Percentiles rank a stretch among this genome's conserved stretches.
Conservation (phyloP, 228 moss, liverwort and hornwort genomes). For the Sphagnum fallax region DNA sequence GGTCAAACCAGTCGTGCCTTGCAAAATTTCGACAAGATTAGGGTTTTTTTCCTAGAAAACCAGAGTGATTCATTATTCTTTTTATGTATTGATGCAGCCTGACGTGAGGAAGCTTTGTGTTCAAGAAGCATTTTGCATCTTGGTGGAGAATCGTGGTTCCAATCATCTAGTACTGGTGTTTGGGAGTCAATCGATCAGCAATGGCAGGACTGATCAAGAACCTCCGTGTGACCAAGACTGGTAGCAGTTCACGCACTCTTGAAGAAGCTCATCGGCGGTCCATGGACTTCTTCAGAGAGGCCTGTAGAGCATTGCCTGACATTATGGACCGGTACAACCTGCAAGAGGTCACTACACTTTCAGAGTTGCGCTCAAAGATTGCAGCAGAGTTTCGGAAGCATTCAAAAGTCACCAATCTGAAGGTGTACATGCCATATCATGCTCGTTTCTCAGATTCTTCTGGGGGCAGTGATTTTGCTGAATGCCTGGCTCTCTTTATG, state of each 20-base stretch:
- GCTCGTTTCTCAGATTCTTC: no score
- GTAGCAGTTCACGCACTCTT: slow-evolving; percentile 40
- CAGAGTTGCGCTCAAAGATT: slow-evolving; percentile 54
- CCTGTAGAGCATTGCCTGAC: slow-evolving; percentile 63
- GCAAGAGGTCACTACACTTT: slow-evolving; percentile 56
- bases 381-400: slow-evolving; percentile 62
- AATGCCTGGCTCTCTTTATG: no score
- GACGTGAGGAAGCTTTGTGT: no score
- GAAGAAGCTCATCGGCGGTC: slow-evolving; percentile 61
- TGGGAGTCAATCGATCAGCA: neutral
- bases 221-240: slow-evolving; percentile 35
- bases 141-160: no score
- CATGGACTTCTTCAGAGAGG: slow-evolving; percentile 65
- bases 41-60: no score
- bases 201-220: slow-evolving; percentile 40
- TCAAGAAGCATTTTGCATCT: no score
- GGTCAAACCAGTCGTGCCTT: no score
- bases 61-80: no score
- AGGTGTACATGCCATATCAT: slow-evolving; percentile 13
- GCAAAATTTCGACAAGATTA: no score
- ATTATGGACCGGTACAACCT: slow-evolving; percentile 83
- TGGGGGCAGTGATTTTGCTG: no score
- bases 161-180: no score
- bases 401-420: slow-evolving; percentile 66
- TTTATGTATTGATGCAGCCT: no score